These are phyloP conservation scores for Penicillium sp. DNA, from an alignment of 2,329 filamentous ascomycete genomes.

Conservation along the genomic window DNA sequence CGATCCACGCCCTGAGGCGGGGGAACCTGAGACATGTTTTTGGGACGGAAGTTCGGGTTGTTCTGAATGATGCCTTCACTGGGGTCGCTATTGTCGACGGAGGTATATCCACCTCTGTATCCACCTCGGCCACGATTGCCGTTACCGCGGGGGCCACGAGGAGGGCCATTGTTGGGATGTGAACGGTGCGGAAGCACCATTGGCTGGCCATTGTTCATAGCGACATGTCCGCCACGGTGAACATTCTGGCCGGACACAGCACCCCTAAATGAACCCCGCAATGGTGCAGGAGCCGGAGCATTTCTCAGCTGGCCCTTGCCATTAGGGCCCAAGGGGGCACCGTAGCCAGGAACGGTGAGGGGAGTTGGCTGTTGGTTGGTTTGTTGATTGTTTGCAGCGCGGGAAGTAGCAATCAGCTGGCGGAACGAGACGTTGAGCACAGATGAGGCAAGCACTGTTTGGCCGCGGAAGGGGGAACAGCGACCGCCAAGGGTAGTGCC, in stretches of 20 bases:
- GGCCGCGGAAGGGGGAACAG: conserved; percentile 89
- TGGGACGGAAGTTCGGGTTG: conserved; percentile 59
- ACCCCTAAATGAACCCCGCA: conserved; percentile 60
- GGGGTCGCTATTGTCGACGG: conserved; percentile 53
- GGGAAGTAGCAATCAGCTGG: conserved; percentile 68
- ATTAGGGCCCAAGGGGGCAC: conserved; percentile 58
- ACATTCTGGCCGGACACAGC: conserved; percentile 53
- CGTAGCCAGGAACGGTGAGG: conserved; percentile 58
- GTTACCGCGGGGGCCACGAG: conserved; percentile 33
- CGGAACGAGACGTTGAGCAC: conserved; percentile 84
- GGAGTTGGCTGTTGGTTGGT: conserved; percentile 59
- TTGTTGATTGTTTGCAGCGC: conserved; percentile 45
- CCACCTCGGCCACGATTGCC: conserved; percentile 34
- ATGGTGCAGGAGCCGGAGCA: conserved; percentile 58
- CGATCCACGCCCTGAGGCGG: conserved; percentile 45
- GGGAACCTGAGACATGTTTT: conserved; percentile 55
- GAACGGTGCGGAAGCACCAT: conserved; percentile 36
- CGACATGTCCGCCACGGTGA: conserved; percentile 39
- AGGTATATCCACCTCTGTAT: conserved; percentile 39
- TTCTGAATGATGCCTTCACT: conserved; percentile 55
- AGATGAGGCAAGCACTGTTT: conserved; percentile 83
- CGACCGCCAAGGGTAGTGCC: conserved; percentile 88
- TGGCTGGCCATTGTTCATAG: conserved; percentile 25
- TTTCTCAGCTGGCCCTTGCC: conserved; percentile 62
- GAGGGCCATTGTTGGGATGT: conserved; percentile 28